phyloP scores from a whole-genome alignment of 2,329 filamentous ascomycete species.

The Byssoonygena ceratinophila region DNA sequence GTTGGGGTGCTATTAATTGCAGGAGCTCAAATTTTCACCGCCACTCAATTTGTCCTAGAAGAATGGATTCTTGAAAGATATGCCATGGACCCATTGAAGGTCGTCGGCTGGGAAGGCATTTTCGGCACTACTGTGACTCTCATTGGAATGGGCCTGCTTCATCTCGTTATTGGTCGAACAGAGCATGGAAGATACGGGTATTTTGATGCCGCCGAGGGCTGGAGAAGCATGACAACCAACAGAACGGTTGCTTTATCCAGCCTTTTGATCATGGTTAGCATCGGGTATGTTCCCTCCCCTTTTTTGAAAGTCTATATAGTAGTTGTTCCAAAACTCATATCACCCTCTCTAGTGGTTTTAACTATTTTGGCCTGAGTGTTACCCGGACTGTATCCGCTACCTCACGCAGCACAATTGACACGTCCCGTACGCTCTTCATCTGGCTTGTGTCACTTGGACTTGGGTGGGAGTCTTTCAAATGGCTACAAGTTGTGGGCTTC shows the following conservation, averaged over 20 bases:
- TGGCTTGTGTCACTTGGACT: conserved; percentile 90
- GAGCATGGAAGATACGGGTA: conserved; percentile 65
- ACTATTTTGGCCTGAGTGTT: conserved; percentile 94
- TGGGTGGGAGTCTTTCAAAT: conserved; percentile 96
- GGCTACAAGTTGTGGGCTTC: conserved; percentile 86
- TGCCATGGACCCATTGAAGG: conserved; percentile 71
- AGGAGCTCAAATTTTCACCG: conserved; percentile 90
- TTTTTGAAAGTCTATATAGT: not conserved
- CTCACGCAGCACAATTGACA: conserved; percentile 90
- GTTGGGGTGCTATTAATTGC: conserved; percentile 85
- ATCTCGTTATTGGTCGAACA: conserved; percentile 65
- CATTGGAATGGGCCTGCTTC: conserved; percentile 66
- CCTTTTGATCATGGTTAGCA: conserved; percentile 90
- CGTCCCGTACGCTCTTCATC: conserved; percentile 93
- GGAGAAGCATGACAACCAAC: conserved; percentile 66
- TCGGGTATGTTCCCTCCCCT: conserved; percentile 55
- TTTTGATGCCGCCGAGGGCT: conserved; percentile 82
- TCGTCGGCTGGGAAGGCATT: conserved; percentile 91
- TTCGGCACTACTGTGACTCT: conserved; percentile 80
- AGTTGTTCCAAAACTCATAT: not conserved
- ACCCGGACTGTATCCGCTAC: conserved; percentile 85
- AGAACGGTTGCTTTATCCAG: conserved; percentile 63
- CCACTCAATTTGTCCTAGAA: conserved; percentile 89
- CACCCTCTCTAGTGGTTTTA: conserved; percentile 62
- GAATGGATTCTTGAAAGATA: conserved; percentile 81